A percentile compares a stretch with the other conserved stretches of the same genome.
Conservation (phyloP, 768 basidiomycete species). For the Tricholoma hemisulphureum region DNA sequence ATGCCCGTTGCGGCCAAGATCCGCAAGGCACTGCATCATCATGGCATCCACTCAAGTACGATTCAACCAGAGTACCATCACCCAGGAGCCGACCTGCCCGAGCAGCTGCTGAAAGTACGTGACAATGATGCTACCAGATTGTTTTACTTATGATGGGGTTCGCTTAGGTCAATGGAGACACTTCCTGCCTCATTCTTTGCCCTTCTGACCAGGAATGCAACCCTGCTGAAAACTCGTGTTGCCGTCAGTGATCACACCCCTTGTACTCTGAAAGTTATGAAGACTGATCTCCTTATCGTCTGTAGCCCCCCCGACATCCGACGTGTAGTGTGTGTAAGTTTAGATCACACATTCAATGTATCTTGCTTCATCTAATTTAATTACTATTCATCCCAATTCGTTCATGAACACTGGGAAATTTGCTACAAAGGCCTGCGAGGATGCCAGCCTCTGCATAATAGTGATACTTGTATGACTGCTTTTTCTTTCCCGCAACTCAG, state of each 20-base stretch:
- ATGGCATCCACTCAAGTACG: constrained; percentile 92
- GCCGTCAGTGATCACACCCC: constrained; percentile 54
- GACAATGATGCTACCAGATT: neutral
- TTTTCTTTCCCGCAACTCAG: constrained; percentile 55
- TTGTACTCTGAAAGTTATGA: neutral
- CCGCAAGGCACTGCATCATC: constrained; percentile 78
- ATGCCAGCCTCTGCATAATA: constrained; percentile 58
- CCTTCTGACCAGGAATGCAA: constrained; percentile 68
- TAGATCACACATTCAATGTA: neutral
- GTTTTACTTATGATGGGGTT: constrained; percentile 6
- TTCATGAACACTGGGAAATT: constrained; percentile 71
- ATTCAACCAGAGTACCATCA: constrained; percentile 85
- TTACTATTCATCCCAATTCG: constrained; percentile 29
- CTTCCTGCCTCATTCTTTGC: constrained; percentile 70
- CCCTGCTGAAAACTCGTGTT: constrained; percentile 71
- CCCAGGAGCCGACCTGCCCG: constrained; percentile 37
- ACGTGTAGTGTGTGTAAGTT: constrained; percentile 31
- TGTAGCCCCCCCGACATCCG: constrained; percentile 45
- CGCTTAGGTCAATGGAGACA: constrained; percentile 46
- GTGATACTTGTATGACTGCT: constrained; percentile 47
- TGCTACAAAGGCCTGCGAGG: constrained; percentile 63
- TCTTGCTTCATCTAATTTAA: neutral
- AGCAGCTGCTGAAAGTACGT: constrained; percentile 49
- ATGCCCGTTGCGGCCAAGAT: constrained; percentile 88
- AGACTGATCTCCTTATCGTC: constrained; percentile 3